A percentile compares a stretch with the other conserved stretches of the same genome.
Evolutionary conservation across 805 yeast genomes (phyloP).

Genomic region (Yarrowia deformans): DNA sequence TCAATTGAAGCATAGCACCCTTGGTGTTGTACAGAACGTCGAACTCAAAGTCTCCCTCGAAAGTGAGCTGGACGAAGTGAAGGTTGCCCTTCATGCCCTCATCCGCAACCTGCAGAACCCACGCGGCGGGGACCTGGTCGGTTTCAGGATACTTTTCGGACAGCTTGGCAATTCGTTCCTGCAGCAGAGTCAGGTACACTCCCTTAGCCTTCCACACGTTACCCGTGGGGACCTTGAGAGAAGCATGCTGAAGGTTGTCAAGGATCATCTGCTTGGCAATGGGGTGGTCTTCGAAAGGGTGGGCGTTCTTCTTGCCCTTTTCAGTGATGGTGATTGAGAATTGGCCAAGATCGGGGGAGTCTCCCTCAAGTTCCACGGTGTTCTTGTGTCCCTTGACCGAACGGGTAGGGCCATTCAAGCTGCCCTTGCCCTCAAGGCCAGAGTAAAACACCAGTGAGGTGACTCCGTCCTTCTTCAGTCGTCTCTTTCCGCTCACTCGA

Average conservation of each 20-base stretch:
- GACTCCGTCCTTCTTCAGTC: slow-evolving; percentile 52
- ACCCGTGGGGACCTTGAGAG: slow-evolving; percentile 73
- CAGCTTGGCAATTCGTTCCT: slow-evolving; percentile 68
- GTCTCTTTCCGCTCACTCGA: slow-evolving; percentile 63
- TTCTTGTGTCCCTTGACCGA: slow-evolving; percentile 44
- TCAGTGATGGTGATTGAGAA: slow-evolving; percentile 69
- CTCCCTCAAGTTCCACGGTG: slow-evolving; percentile 58
- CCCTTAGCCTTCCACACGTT: slow-evolving; percentile 81
- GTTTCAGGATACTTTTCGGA: slow-evolving; percentile 49
- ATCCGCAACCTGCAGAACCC: slow-evolving; percentile 63
- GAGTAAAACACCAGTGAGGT: slow-evolving; percentile 79
- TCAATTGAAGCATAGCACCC: slow-evolving; percentile 47
- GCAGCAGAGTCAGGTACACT: slow-evolving; percentile 70
- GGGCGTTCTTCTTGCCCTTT: slow-evolving; percentile 58
- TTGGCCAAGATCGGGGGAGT: slow-evolving; percentile 67
- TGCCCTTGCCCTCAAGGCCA: slow-evolving; percentile 70
- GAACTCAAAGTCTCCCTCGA: slow-evolving; percentile 76
- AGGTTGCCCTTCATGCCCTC: slow-evolving; percentile 74
- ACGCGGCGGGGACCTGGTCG: slow-evolving; percentile 54
- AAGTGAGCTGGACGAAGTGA: slow-evolving; percentile 80
- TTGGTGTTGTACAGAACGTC: slow-evolving; percentile 67
- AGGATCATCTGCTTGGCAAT: slow-evolving; percentile 49
- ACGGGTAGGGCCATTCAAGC: slow-evolving; percentile 43
- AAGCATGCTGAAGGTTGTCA: slow-evolving; percentile 65
- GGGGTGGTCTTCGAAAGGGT: slow-evolving; percentile 51